Evolutionary conservation across 768 basidiomycete species (phyloP), one percentile per base, ranked within the genome.

Genomic region (Cystofilobasidium ferigula): DNA sequence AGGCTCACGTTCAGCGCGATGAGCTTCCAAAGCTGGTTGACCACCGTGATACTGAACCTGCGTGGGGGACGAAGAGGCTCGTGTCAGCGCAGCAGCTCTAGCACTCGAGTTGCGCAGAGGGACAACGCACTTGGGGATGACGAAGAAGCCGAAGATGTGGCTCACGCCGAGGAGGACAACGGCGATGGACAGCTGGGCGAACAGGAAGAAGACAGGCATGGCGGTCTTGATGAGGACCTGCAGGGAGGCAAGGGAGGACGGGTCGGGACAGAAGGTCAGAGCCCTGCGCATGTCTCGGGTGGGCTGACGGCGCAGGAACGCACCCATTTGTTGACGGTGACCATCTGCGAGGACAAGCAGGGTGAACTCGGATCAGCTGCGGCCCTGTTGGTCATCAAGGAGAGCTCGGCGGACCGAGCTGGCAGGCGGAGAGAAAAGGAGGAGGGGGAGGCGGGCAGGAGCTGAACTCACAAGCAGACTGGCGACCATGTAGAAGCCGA

Each of bases 141-240:
- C 59, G 14, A 56, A 62, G 70, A 58, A 2, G 69, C 74, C 72
- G n/a, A 72, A 70, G 26, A 73, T 34, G 16, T 72, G 71, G 59
- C 69, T 71, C n/a, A 79, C 70, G 24, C 85, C 75, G 77, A 92
- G 87, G 14, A 92, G 81, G 13, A 85, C 38, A 34, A 88, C 84
- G 10, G 91, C 91, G 61, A 93, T 89, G 57, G 83, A 69, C 13
- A 92, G 81, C 72, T 94, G 90, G 2, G 81, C 78, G 77, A 86
- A 84, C 20, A 93, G 81, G 81, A 94, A 92, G 79, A 93, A 93
- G 2, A 93, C 80, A 0, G 91, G 91, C 2, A 83, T 82, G 18
- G 79, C 74, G 22, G 89, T 88, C 26, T 77, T 77, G 73, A 86
- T 85, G 34, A 94, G 79, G 16, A 93, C 91, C 89, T 68, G 57